Conservation (phyloP, 2,329 filamentous ascomycete species). For the Chalaropsis ovoidea region DNA sequence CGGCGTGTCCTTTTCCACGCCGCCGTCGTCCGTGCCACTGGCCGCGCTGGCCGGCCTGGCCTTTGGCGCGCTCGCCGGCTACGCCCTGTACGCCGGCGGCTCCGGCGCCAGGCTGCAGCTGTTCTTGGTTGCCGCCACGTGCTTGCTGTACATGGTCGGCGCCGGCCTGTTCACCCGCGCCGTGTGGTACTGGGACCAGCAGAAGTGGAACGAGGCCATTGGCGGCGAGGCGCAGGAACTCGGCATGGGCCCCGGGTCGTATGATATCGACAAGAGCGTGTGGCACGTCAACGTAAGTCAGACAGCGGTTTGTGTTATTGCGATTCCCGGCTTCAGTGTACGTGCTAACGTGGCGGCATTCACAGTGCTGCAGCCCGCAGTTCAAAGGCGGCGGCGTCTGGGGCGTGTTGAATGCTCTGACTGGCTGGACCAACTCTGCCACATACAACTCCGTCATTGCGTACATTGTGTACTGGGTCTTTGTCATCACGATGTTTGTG, state of each 20-base stretch:
- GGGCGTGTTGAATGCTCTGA: conserved; percentile 77
- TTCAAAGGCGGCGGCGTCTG: conserved; percentile 66
- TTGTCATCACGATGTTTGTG: conserved; percentile 54
- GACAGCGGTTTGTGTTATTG: background rate
- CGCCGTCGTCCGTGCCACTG: conserved; percentile 66
- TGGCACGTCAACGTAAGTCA: conserved; percentile 71
- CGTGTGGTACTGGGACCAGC: conserved; percentile 63
- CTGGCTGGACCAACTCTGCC: conserved; percentile 82
- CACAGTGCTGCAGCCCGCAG: conserved; percentile 64
- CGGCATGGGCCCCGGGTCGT: conserved; percentile 57
- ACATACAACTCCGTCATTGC: conserved; percentile 79
- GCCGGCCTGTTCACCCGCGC: conserved; percentile 70
- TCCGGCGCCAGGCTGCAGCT: conserved; percentile 46
- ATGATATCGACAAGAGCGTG: conserved; percentile 66
- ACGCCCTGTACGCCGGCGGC: conserved; percentile 58
- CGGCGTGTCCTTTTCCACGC: conserved; percentile 66
- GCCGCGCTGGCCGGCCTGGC: conserved; percentile 62
- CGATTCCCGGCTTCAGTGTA: background rate
- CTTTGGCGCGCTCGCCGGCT: conserved; percentile 59
- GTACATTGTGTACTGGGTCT: conserved; percentile 82
- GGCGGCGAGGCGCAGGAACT: conserved; percentile 47
- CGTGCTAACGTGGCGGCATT: conserved; percentile 16
- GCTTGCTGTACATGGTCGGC: conserved; percentile 72
- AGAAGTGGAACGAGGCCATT: conserved; percentile 56
- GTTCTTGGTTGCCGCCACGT: conserved; percentile 74